A percentile compares a stretch with the other conserved stretches of the same genome.
Evolutionary conservation across 2,329 filamentous ascomycete genomes (phyloP).

Genomic region (Zopfia rhizophila): DNA sequence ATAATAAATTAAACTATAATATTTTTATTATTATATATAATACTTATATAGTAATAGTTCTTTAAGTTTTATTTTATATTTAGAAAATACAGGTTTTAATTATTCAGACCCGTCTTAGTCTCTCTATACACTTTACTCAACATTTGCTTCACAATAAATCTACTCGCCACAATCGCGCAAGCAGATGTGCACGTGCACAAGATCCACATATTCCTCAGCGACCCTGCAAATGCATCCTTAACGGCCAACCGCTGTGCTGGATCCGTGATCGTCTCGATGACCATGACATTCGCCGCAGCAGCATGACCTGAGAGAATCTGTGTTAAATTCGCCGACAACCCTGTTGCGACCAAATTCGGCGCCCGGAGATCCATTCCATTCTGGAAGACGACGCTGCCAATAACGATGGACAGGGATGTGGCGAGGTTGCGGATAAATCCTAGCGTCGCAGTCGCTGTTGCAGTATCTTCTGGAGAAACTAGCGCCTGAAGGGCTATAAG

Average conservation of each 20-base stretch:
- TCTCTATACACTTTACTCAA: no score
- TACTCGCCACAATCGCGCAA: constrained; percentile 47
- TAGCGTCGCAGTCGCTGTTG: constrained; percentile 63
- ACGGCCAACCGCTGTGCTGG: constrained; percentile 56
- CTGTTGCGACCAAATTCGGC: constrained; percentile 55
- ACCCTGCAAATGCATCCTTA: constrained; percentile 55
- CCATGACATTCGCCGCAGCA: constrained; percentile 68
- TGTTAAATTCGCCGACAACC: constrained; percentile 62
- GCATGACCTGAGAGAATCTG: constrained; percentile 64
- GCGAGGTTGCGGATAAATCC: constrained; percentile 59
- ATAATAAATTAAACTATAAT: no score
- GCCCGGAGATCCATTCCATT: constrained; percentile 69
- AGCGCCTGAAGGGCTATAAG: constrained; percentile 67
- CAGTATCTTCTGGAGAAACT: constrained; percentile 61
- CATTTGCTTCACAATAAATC: constrained; percentile 53
- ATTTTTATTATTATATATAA: no score
- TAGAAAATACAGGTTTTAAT: no score
- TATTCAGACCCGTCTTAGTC: no score
- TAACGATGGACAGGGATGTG: constrained; percentile 59
- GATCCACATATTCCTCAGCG: constrained; percentile 61
- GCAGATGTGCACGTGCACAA: constrained; percentile 55
- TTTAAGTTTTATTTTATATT: no score
- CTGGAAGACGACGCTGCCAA: constrained; percentile 63
- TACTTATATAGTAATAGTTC: no score
- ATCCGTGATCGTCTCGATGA: constrained; percentile 62